These are phyloP conservation scores for Botrytis fabae DNA, from an alignment of 2,329 filamentous ascomycete species.

Conservation along the genomic window DNA sequence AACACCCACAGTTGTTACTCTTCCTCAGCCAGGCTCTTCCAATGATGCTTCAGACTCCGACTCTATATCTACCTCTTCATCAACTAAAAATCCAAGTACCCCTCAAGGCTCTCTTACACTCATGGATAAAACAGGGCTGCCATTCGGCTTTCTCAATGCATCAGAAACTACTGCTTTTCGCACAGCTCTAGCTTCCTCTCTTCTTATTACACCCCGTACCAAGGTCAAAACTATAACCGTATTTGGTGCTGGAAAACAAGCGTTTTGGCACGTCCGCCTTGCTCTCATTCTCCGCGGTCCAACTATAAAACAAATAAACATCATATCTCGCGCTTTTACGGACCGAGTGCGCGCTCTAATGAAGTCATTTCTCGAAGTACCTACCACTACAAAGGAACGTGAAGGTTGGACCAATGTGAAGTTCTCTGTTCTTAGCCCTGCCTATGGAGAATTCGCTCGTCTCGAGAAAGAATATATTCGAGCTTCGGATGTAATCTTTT, in stretches of 20 bases:
- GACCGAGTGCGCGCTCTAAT: conserved; percentile 56
- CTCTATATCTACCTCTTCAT: conserved; percentile 29
- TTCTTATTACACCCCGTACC: conserved; percentile 63
- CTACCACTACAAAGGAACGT: conserved; percentile 48
- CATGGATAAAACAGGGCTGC: conserved; percentile 60
- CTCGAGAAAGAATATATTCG: conserved; percentile 70
- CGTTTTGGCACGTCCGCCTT: conserved; percentile 91
- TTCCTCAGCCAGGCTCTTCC: conserved; percentile 46
- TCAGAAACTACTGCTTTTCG: conserved; percentile 77
- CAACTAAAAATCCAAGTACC: conserved; percentile 52
- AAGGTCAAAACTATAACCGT: conserved; percentile 75
- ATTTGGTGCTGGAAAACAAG: conserved; percentile 86
- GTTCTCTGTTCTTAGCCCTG: conserved; percentile 67
- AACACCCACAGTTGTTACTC: conserved; percentile 58
- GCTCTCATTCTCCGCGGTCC: conserved; percentile 70
- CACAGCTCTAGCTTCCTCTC: conserved; percentile 71
- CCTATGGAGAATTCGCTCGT: conserved; percentile 66
- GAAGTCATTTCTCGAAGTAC: conserved; percentile 49
- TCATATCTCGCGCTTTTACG: conserved; percentile 75
- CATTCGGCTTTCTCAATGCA: conserved; percentile 70
- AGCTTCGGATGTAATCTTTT: conserved; percentile 79
- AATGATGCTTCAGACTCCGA: conserved; percentile 22
- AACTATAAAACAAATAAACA: conserved; percentile 76
- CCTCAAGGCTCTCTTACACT: conserved; percentile 64
- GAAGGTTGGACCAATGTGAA: conserved; percentile 67